Evolutionary conservation across 2,329 filamentous ascomycete genomes (phyloP).

Genomic region (Mollisia scopiformis): DNA sequence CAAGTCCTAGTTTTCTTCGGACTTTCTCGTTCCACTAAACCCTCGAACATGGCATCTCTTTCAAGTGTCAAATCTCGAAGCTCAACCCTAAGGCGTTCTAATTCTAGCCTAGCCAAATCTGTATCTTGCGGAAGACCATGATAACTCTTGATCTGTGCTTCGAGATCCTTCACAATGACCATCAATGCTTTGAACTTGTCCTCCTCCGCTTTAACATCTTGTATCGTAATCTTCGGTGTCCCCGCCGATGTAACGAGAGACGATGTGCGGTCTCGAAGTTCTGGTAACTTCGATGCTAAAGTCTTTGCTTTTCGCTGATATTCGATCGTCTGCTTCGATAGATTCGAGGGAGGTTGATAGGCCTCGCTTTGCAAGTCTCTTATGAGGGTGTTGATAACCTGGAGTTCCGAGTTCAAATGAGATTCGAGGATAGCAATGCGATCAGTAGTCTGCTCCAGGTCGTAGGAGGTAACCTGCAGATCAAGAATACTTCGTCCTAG

Average conservation of each 20-base stretch:
- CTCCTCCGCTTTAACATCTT: conserved; percentile 62
- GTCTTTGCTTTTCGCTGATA: conserved; percentile 71
- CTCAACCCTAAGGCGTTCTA: conserved; percentile 68
- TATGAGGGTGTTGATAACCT: conserved; percentile 43
- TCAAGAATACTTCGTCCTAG: conserved; percentile 57
- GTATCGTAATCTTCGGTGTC: conserved; percentile 48
- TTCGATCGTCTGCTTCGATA: conserved; percentile 74
- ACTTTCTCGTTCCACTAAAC: conserved; percentile 65
- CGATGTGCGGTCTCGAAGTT: conserved; percentile 61
- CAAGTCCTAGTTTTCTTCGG: conserved; percentile 45
- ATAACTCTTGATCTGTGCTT: conserved; percentile 66
- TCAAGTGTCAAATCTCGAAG: conserved; percentile 61
- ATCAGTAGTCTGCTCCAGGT: conserved; percentile 55
- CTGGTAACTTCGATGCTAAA: conserved; percentile 67
- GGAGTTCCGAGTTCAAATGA: conserved; percentile 56
- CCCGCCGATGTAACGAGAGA: conserved; percentile 36
- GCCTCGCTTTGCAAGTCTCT: conserved; percentile 45
- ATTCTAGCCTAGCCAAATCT: conserved; percentile 68
- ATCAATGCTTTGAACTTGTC: conserved; percentile 60
- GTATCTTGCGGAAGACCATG: conserved; percentile 73
- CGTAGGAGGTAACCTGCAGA: conserved; percentile 57
- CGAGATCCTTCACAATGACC: conserved; percentile 59
- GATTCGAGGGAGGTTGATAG: conserved; percentile 58
- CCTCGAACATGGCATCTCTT: conserved; percentile 77
- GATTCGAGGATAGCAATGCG: conserved; percentile 59